Base-by-base conservation (phyloP, 2,329 filamentous ascomycete genomes). In the Zarea fungicola region DNA sequence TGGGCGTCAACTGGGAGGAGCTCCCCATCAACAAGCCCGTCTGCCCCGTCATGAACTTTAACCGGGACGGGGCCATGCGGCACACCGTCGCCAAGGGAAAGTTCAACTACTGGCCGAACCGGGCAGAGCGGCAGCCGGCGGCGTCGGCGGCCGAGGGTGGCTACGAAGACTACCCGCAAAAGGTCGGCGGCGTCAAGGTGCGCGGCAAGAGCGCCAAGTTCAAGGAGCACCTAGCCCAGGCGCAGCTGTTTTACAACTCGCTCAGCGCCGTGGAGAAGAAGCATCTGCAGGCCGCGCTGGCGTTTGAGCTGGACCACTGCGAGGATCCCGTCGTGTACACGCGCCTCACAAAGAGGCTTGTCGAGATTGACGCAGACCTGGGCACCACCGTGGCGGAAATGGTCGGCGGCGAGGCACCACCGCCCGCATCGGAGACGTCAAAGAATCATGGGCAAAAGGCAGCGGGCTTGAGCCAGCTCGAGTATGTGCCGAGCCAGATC, bases 211-310 rank as follows among this genome's bases (percentile, higher is more conserved):
- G 81, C 54, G 75, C 75, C 56, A 92, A 92, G 69, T 92, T 92
- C 73, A 77, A 75, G 54, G 87, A 93, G 53, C 86, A 92, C 62
- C 80, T 80, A 66, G 83, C 78, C 42, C 88, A 93, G 63, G 87
- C 88, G 0, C 86, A 91, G 61, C 72, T 92, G 2, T 93, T 93
- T 71, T 92, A 83, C 71, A 92, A 92, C 71, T 90, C 85, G 14
- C 66, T 92, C 56, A 79, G 80, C 0, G 67, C 75, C 0, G 70
- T 80, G 4, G 88, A 92, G 65, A 82, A 86, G 66, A 78, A 86
- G 54, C 84, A 87, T 59, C 59, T 89, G 16, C 72, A 85, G 64
- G 84, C 87, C 57, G 85, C 83, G 0, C 78, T 89, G 42, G 81
- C 84, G 2, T 89, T 89, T 61, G 85, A 89, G 65, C 71, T 93